Conservation (phyloP, 257 asterid species). For the Verbascum thapsus region DNA sequence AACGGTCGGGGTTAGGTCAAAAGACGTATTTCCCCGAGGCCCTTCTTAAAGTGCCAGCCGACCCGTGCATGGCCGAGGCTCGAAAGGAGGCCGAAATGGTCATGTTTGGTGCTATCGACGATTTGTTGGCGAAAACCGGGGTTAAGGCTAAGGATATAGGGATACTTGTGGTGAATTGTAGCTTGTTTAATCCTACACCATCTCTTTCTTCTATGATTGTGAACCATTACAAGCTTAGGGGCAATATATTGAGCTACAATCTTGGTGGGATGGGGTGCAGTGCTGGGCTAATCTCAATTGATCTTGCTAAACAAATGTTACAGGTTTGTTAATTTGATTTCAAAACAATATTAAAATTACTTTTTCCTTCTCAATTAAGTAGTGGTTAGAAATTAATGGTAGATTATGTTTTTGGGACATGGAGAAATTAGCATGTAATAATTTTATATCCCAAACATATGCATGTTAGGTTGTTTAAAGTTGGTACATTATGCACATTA, state of each 20-base stretch:
- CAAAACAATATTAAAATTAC: too few relatives aligned
- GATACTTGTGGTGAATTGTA: slow-evolving; percentile 72
- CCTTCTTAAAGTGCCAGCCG: slow-evolving; percentile 47
- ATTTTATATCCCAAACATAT: background rate
- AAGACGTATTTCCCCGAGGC: slow-evolving; percentile 70
- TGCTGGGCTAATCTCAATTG: slow-evolving; percentile 79
- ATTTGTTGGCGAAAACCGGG: slow-evolving; percentile 58
- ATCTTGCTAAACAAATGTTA: slow-evolving; percentile 77
- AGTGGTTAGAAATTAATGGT: background rate
- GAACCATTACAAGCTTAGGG: slow-evolving; percentile 72
- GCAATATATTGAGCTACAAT: slow-evolving; percentile 67
- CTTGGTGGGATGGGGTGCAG: slow-evolving; percentile 96
- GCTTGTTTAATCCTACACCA: slow-evolving; percentile 76
- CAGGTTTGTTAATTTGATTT: slow-evolving; percentile 42
- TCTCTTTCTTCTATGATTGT: slow-evolving; percentile 76
- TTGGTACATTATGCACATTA: too few relatives aligned
- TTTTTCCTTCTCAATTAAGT: background rate
- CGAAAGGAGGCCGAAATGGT: slow-evolving; percentile 71
- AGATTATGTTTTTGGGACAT: background rate
- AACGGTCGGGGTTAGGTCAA: slow-evolving; percentile 73
- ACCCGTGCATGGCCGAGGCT: slow-evolving; percentile 64
- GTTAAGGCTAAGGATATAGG: slow-evolving; percentile 70
- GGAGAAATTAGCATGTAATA: background rate
- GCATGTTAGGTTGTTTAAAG: too few relatives aligned
- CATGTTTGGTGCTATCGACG: slow-evolving; percentile 78